Evolutionary conservation across 2,329 filamentous ascomycete genomes (phyloP).

Genomic region (Helotiales sp.): DNA sequence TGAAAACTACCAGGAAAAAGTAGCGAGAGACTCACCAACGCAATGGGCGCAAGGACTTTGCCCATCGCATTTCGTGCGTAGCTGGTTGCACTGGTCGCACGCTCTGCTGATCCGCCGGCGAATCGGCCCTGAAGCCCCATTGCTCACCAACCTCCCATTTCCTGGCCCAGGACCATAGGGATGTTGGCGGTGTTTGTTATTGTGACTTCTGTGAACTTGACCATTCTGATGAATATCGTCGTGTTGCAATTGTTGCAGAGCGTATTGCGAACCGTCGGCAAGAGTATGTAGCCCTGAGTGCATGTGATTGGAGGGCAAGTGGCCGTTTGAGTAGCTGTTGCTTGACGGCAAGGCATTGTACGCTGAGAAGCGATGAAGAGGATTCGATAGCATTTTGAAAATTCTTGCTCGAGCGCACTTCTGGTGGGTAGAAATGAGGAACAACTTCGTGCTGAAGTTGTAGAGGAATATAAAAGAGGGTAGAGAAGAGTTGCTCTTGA

Average conservation of each 20-base stretch:
- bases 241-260: conserved; percentile 71
- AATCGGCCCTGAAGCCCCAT: conserved; percentile 68
- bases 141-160: conserved; percentile 47
- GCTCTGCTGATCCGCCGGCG: conserved; percentile 88
- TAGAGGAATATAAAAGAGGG: conserved; percentile 26
- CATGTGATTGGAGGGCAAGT: conserved; percentile 57
- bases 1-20: conserved; percentile 8
- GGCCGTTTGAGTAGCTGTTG: conserved; percentile 60
- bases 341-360: conserved; percentile 63
- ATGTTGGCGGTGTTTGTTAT: conserved; percentile 57
- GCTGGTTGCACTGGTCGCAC: conserved; percentile 95
- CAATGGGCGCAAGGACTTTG: conserved; percentile 91
- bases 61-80: conserved; percentile 92
- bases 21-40: conserved; percentile 65
- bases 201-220: conserved; percentile 49
- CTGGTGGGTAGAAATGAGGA: conserved; percentile 18
- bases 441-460: conserved; percentile 23
- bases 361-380: conserved; percentile 65
- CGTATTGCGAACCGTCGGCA: conserved; percentile 73
- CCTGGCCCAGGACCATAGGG: conserved; percentile 50
- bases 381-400: conserved; percentile 65
- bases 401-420: conserved; percentile 19
- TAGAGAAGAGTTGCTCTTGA: conserved; percentile 32
- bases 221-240: conserved; percentile 56
- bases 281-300: conserved; percentile 65